These are phyloP conservation scores for Ilex asprella DNA, from an alignment of 257 asterid genomes.

Conservation along the genomic window DNA sequence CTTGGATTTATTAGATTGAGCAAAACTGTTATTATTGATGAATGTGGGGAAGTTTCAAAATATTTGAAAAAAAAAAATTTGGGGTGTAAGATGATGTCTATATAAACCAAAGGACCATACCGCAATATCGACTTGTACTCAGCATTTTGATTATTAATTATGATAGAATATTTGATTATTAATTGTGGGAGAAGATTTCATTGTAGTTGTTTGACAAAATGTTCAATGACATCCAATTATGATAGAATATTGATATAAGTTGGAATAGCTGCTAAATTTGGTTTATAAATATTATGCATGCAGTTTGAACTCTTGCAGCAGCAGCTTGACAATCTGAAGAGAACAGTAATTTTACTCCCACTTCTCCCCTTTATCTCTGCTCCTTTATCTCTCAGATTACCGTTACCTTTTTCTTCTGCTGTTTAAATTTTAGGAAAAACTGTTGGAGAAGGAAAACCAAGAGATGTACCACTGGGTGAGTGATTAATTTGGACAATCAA, in stretches of 20 bases:
- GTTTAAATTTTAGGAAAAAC: conserved; percentile 32
- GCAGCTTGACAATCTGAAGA: conserved; percentile 71
- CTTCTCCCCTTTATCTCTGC: not conserved
- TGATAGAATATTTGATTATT: too few species aligned
- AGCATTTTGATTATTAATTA: too few species aligned
- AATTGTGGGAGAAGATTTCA: too few species aligned
- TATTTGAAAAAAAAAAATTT: too few species aligned
- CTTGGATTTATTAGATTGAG: too few species aligned
- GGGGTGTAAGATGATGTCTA: too few species aligned
- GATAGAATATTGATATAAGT: not conserved
- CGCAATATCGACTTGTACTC: too few species aligned
- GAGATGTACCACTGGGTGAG: conserved; percentile 74
- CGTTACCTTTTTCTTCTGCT: not conserved
- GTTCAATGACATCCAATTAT: too few species aligned
- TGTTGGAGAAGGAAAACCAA: conserved; percentile 74
- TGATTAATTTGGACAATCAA: not conserved
- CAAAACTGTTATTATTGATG: too few species aligned
- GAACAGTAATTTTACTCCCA: conserved; percentile 34
- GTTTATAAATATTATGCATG: conserved; percentile 2
- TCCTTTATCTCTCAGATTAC: not conserved
- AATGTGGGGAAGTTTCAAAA: too few species aligned
- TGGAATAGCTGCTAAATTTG: not conserved
- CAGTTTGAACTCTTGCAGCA: conserved; percentile 72
- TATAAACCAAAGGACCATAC: too few species aligned
- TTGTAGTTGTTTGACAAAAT: too few species aligned